Evolutionary conservation across 306 rosid species (phyloP), one percentile per base, ranked within the genome.

Genomic region (Glycyrrhiza uralensis): DNA sequence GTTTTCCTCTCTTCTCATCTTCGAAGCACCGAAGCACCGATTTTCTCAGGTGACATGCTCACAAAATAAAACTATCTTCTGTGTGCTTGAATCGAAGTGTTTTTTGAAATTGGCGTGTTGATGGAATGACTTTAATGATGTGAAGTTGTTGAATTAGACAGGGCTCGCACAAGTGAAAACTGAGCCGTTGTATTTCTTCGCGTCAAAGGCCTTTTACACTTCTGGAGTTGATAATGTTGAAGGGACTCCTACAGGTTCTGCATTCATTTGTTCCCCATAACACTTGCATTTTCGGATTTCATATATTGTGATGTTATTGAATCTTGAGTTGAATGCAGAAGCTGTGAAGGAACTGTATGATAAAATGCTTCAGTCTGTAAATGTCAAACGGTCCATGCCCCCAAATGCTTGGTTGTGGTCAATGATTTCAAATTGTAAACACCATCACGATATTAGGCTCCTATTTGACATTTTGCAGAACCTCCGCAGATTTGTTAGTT

Each of bases 401-500:
- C 99, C 99, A 1, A 94, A 94, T 79, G 95, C 99, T 79, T 94
- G 95, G 96, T 30, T 86, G 67, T 91, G 99, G 99, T 88, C 95
- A 6, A 73, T 91, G 93, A 82, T 89, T 69, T 85, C 85, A 42
- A 86, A 81, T 81, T 89, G 99, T 66, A 80, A 83, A 86, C 89
- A 72, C 63, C 78, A 78, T 0, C 87, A 65, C 12, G 98, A 94
- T 76, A 79, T 94, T 75, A 60, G 51, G 66, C 92, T 91, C 74
- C 85, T 94, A 5, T 94, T 94, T 61, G 89, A 87, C 77, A 76
- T 82, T 70, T 76, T 94, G 87, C 75, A 83, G 77, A 94, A 86
- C 17, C 93, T 94, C 11, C 90, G 97, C 52, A 77, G 72, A 84
- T 94, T 94, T 70, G 98, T 94, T 73, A 86, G 96, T 89, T 82